phyloP scores from a whole-genome alignment of 1,284 basidiomycete species.

The Dichomitus squalens region DNA sequence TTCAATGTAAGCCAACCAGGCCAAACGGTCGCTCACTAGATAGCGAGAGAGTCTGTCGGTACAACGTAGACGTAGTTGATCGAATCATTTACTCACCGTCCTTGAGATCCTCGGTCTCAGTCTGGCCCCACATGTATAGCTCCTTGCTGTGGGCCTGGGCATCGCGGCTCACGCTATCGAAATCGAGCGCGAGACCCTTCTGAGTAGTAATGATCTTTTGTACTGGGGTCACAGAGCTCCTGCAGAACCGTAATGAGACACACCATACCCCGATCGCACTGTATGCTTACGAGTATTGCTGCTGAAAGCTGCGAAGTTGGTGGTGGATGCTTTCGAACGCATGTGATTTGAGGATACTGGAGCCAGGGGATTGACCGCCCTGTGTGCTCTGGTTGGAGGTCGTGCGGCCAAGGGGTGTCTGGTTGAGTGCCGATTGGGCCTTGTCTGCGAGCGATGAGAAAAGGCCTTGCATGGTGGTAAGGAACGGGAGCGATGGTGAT shows the following conservation, averaged over 20 bases:
- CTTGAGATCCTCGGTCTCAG: slow-evolving; percentile 66
- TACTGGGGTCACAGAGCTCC: slow-evolving; percentile 57
- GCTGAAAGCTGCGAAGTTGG: slow-evolving; percentile 69
- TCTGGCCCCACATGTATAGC: slow-evolving; percentile 79
- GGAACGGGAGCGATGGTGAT: slow-evolving; percentile 7
- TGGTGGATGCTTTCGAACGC: slow-evolving; percentile 67
- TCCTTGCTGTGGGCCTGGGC: slow-evolving; percentile 77
- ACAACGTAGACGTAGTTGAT: not conserved
- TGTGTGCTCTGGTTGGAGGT: slow-evolving; percentile 37
- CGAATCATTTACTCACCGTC: slow-evolving; percentile 54
- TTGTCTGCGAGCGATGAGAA: slow-evolving; percentile 70
- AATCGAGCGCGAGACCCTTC: slow-evolving; percentile 75
- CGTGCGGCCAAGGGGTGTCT: slow-evolving; percentile 49
- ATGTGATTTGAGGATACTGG: slow-evolving; percentile 35
- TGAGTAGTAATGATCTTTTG: slow-evolving; percentile 77
- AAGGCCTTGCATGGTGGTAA: slow-evolving; percentile 57
- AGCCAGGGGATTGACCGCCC: slow-evolving; percentile 17
- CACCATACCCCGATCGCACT: not conserved
- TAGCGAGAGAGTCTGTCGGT: slow-evolving; percentile 1
- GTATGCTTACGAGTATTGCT: slow-evolving; percentile 71
- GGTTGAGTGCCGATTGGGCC: slow-evolving; percentile 67
- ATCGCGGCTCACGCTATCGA: slow-evolving; percentile 65
- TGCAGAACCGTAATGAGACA: not conserved
- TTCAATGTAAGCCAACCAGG: slow-evolving; percentile 75
- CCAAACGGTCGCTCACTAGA: slow-evolving; percentile 74